Evolutionary conservation across 371 early-diverging fungal species (phyloP), one percentile per base, ranked within the genome.

Genomic region (Parasitella parasitica): DNA sequence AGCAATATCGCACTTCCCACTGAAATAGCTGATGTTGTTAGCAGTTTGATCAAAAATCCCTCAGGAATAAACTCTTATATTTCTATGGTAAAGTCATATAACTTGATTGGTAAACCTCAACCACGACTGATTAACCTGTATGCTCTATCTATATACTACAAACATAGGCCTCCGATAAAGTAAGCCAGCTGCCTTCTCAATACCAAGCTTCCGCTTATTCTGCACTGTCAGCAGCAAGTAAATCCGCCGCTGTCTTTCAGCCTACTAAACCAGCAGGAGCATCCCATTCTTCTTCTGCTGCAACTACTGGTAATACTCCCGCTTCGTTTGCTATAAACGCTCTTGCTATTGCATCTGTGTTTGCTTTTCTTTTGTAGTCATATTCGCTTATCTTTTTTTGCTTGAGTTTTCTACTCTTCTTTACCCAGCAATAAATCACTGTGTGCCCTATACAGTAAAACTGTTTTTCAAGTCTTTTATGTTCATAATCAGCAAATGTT

Each of bases 171-270:
- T 61, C 61, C 37, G 54, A 36, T 3, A 53, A 64, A 37, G 59
- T 64, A 8, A 11, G 37, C 27, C 20, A 49, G 15, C 28, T 59
- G 5, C 66, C 66, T 39, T 26, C 66, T 15, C 39, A 55, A 38
- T 49, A 54, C 16, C 66, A 60, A 50, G 49, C 50, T 27, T 55
- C 66, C 26, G 60, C 55, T 18, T 54, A 59, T 12, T 41, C 50
- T 55, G 60, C 36, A 32, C 11, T 65, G 20, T 37, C 66, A 8
- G 48, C 27, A 15, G 66, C 60, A 16, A 59, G 54, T 11, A 54
- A 32, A 20, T 41, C 65, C 12, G 34, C 54, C 28, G 46, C 52
- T 36, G 53, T 48, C 26, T n/a, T 43, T 26, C 18, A 35, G 30
- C 50, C 59, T 13, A 59, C 20, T 12, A 46, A 46, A 24, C 24